Evolutionary conservation across 805 yeast genomes (phyloP).

Genomic region (Metschnikowia continentalis): DNA sequence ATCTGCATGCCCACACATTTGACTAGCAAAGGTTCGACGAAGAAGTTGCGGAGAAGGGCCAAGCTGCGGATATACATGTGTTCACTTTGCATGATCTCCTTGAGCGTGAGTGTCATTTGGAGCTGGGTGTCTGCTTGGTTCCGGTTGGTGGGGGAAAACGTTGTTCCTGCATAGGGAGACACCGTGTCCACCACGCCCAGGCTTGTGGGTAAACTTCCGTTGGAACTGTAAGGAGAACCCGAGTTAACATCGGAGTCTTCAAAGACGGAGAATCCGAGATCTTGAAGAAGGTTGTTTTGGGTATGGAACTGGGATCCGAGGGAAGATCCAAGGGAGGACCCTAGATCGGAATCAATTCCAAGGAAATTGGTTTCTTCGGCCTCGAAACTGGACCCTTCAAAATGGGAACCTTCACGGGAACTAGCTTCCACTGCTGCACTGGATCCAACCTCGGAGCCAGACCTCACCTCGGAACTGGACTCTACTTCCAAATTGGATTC

Average conservation of each 20-base stretch:
- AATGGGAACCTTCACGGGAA: too few species aligned
- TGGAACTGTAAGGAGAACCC: too few species aligned
- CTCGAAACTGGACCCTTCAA: too few species aligned
- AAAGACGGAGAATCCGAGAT: neutral
- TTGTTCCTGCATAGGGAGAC: conserved; percentile 9
- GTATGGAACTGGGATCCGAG: too few species aligned
- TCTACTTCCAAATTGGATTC: too few species aligned
- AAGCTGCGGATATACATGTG: conserved; percentile 9
- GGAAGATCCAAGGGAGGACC: too few species aligned
- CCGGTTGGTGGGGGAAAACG: conserved; percentile 8
- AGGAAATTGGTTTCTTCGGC: too few species aligned
- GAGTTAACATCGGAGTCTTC: neutral
- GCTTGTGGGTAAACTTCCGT: neutral
- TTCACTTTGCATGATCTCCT: conserved; percentile 12
- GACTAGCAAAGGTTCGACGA: conserved; percentile 12
- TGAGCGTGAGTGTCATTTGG: conserved; percentile 7
- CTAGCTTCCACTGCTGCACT: too few species aligned
- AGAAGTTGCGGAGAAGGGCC: conserved; percentile 10
- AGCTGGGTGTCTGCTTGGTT: conserved; percentile 4
- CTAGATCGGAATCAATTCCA: too few species aligned
- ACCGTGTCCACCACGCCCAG: conserved; percentile 7
- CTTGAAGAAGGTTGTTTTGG: neutral
- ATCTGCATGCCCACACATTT: conserved; percentile 4
- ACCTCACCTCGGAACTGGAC: too few species aligned
- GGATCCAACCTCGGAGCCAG: too few species aligned